Evolutionary conservation across 1,284 basidiomycete species (phyloP).

Genomic region (Sporisorium scitamineum): DNA sequence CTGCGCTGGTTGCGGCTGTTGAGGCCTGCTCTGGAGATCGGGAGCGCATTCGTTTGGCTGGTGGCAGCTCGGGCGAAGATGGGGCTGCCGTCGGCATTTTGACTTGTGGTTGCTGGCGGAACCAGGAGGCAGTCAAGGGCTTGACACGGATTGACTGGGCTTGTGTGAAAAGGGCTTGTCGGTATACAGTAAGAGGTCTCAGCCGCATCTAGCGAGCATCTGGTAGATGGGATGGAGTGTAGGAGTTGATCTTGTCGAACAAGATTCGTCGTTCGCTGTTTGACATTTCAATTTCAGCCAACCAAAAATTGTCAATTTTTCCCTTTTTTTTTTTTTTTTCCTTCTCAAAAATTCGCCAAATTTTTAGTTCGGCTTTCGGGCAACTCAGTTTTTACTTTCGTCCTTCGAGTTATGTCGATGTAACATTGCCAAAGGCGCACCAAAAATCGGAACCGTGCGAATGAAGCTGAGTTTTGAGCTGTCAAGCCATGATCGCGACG

Average conservation of each 20-base stretch:
- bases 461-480: neutral
- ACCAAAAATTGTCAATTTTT: constrained; percentile 21
- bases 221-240: neutral
- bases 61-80: constrained; percentile 33
- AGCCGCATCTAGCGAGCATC: constrained; percentile 29
- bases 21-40: constrained; percentile 22
- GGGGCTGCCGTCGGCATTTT: constrained; percentile 22
- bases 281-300: constrained; percentile 6
- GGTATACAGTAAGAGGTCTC: neutral
- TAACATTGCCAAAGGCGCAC: constrained; percentile 11
- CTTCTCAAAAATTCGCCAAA: neutral
- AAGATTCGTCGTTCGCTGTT: neutral
- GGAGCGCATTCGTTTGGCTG: constrained; percentile 41
- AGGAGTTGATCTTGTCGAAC: neutral
- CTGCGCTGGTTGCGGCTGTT: neutral
- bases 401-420: neutral
- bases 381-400: neutral
- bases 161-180: neutral
- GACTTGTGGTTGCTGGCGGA: neutral
- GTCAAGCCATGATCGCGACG: constrained; percentile 4
- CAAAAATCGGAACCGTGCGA: constrained; percentile 29
- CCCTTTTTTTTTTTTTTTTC: constrained; percentile 9
- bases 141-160: too few relatives aligned
- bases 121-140: neutral
- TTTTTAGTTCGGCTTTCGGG: constrained; percentile 7